A percentile compares a stretch with the other conserved stretches of the same genome.
Evolutionary conservation across 768 basidiomycete genomes (phyloP).

Genomic region (Mycena chlorophos): DNA sequence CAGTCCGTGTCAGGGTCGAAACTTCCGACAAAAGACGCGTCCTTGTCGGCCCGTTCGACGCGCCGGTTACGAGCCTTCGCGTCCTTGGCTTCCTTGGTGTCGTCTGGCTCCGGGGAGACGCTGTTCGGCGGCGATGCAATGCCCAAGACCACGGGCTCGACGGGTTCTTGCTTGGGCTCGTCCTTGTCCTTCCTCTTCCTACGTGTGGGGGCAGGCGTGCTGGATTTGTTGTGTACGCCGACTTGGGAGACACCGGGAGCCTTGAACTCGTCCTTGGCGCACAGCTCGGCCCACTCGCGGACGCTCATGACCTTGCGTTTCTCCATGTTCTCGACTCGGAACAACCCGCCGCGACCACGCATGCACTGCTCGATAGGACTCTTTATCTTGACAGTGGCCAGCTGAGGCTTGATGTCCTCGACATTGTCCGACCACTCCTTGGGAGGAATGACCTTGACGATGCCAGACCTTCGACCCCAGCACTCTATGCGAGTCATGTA

Average conservation of each 20-base stretch:
- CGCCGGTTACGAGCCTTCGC: conserved; percentile 32
- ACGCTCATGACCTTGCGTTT: conserved; percentile 82
- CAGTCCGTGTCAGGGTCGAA: conserved; percentile 78
- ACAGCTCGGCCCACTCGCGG: conserved; percentile 84
- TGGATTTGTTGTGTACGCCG: conserved; percentile 47
- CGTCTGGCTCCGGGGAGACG: conserved; percentile 31
- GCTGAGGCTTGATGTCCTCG: conserved; percentile 69
- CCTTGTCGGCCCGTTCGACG: conserved; percentile 46
- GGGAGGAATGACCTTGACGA: conserved; percentile 95
- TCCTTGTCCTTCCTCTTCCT: conserved; percentile 43
- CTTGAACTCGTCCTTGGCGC: conserved; percentile 66
- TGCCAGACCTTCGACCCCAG: conserved; percentile 90
- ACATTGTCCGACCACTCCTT: conserved; percentile 83
- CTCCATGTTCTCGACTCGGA: conserved; percentile 88
- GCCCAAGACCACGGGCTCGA: conserved; percentile 30
- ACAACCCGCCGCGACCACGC: conserved; percentile 82
- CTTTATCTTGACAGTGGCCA: conserved; percentile 75
- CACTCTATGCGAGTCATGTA: conserved; percentile 85
- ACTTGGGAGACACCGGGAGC: conserved; percentile 74
- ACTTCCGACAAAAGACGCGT: conserved; percentile 58
- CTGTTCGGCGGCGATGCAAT: conserved; percentile 46
- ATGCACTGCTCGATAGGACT: conserved; percentile 94
- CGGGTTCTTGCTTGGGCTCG: conserved; percentile 51
- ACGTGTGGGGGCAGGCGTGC: conserved; percentile 33
- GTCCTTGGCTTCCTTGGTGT: conserved; percentile 19